Base-by-base conservation (phyloP, 371 early-diverging fungal genomes). In the Apophysomyces trapeziformis region DNA sequence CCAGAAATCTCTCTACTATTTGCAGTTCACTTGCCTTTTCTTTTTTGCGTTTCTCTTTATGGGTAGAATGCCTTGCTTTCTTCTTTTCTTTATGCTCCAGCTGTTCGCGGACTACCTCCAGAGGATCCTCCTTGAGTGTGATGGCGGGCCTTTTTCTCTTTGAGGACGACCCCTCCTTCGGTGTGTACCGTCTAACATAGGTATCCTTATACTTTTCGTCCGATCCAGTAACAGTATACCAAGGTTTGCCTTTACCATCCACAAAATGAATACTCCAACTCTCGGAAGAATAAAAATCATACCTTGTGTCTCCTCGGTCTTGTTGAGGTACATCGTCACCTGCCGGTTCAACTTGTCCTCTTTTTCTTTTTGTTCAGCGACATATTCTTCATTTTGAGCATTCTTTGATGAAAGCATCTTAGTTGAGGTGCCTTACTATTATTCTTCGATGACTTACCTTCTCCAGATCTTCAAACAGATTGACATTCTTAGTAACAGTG, bases 241-340 rank as follows among this genome's bases (percentile, higher is more conserved):
- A 81, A 13, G 81, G 81, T 9, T 60, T 54, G 67, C 54, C 39
- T 71, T 66, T 70, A 65, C 12, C n/a, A 5, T 1, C 38, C 21
- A 54, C n/a, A 39, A 14, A 11, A 21, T 41, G 14, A 14, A 39
- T 26, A 14, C 11, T 14, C 6, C 11, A 6, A 8, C 11, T 38
- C 37, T n/a, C 7, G 14, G 3, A 38, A 13, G 11, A 8, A 1
- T 60, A 45, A 26, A 1, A 26, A 26, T 2, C 41, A 4, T 71
- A 79, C 83, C 82, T 78, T 77, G 73, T n/a, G 61, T 58, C 4
- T 67, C 77, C 21, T 50, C 54, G 7, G 54, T 21, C 38, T 83
- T 75, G 57, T 82, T 89, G 18, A 92, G 76, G 65, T 90, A 89
- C 90, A 88, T 88, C 2, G 90, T 89, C 26, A 82, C 70, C 39